These are phyloP conservation scores for Actinomucor elegans DNA, from an alignment of 371 early-diverging fungal genomes.

Conservation along the genomic window DNA sequence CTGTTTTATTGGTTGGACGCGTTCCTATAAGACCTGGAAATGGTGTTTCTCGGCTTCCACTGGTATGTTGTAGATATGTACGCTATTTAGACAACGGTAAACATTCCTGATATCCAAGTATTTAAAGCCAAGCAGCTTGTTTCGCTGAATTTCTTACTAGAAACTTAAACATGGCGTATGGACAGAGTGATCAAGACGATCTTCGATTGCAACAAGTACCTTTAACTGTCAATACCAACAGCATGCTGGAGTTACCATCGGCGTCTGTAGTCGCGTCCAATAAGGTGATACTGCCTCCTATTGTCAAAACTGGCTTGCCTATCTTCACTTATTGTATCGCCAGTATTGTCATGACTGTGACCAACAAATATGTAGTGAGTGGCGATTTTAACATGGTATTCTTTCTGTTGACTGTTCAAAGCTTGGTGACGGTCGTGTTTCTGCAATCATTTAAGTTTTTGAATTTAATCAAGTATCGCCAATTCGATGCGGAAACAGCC, in stretches of 20 bases:
- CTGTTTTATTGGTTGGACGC: too few species aligned
- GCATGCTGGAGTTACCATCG: slow-evolving; percentile 3
- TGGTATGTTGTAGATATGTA: slow-evolving; percentile 15
- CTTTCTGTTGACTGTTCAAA: slow-evolving; percentile 80
- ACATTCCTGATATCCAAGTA: not conserved
- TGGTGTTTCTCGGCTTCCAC: not conserved
- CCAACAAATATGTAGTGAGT: slow-evolving; percentile 94
- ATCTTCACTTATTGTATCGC: slow-evolving; percentile 87
- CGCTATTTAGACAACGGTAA: not conserved
- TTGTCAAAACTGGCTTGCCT: slow-evolving; percentile 42
- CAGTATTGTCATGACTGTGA: slow-evolving; percentile 95
- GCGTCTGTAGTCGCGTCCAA: slow-evolving; percentile 19
- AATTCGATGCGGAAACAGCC: slow-evolving; percentile 61
- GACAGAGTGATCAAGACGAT: slow-evolving; percentile 10
- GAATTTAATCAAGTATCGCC: slow-evolving; percentile 66
- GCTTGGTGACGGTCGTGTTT: slow-evolving; percentile 38
- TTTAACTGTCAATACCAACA: slow-evolving; percentile 11
- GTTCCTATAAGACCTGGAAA: slow-evolving; percentile 4
- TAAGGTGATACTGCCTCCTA: slow-evolving; percentile 19
- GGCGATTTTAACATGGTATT: slow-evolving; percentile 89
- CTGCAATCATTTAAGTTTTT: slow-evolving; percentile 60
- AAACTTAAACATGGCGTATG: not conserved
- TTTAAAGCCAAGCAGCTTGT: too few species aligned
- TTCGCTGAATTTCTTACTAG: not conserved
- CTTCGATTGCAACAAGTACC: not conserved